Percentiles rank a stretch among this genome's conserved stretches.
Evolutionary conservation across 2,329 filamentous ascomycete species (phyloP).

Genomic region (Delphinella strobiligena): DNA sequence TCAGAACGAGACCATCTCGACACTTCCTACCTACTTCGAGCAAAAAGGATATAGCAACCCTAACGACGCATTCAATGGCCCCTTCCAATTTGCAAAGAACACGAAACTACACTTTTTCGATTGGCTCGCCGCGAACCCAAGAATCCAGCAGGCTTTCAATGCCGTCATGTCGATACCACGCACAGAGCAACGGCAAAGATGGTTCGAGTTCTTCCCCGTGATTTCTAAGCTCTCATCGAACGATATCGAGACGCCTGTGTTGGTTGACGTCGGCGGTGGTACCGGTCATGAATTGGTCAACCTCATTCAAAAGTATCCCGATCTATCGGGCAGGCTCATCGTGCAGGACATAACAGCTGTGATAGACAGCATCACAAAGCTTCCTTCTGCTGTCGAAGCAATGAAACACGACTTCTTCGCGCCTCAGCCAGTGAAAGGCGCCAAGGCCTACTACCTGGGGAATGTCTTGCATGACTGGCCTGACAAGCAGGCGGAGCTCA

Average conservation of each 20-base stretch:
- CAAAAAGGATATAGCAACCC: neutral
- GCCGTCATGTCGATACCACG: neutral
- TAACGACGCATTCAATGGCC: neutral
- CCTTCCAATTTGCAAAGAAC: neutral
- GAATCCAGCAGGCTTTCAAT: neutral
- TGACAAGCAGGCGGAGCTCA: conserved; percentile 1
- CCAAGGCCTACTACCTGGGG: conserved; percentile 6
- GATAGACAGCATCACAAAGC: conserved; percentile 6
- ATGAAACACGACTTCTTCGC: conserved; percentile 20
- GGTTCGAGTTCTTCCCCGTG: neutral
- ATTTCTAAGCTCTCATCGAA: neutral
- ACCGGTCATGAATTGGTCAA: conserved; percentile 3
- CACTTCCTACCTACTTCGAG: neutral
- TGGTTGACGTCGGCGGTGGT: conserved; percentile 8
- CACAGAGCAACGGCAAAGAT: neutral
- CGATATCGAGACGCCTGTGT: neutral
- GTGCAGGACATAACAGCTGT: conserved; percentile 12
- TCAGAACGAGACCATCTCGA: neutral
- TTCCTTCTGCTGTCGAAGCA: conserved; percentile 8
- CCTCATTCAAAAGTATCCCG: conserved; percentile 1
- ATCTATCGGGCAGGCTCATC: conserved; percentile 6
- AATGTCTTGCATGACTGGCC: conserved; percentile 9
- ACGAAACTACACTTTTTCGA: neutral
- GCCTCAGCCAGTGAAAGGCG: conserved; percentile 16
- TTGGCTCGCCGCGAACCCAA: neutral